These are phyloP conservation scores for Coniochaeta pulveracea DNA, from an alignment of 2,329 filamentous ascomycete genomes.

Conservation along the genomic window DNA sequence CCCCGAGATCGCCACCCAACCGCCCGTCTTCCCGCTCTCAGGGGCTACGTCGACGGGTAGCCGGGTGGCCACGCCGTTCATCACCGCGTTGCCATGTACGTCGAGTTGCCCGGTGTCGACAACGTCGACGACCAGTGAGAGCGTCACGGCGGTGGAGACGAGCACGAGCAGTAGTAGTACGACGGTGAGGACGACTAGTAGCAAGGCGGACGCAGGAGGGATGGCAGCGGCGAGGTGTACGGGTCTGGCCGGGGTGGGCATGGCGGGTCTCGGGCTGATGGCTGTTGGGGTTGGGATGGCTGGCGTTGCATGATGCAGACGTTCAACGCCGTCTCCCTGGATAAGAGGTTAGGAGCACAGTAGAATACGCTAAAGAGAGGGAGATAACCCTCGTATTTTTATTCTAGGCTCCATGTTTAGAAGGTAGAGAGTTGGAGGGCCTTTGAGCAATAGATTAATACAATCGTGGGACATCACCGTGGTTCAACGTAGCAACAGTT, in stretches of 20 bases:
- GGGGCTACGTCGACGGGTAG: constrained; percentile 11
- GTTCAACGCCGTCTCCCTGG: no score
- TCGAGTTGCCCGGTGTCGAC: constrained; percentile 24
- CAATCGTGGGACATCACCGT: no score
- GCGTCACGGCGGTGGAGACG: neutral
- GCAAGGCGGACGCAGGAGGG: neutral
- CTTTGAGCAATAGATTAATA: no score
- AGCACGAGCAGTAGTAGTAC: constrained; percentile 2
- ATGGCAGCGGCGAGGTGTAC: neutral
- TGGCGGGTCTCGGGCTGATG: constrained; percentile 1
- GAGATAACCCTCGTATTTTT: no score
- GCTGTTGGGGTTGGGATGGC: constrained; percentile 3
- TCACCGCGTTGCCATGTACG: constrained; percentile 30
- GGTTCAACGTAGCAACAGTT: no score
- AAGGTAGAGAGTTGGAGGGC: no score
- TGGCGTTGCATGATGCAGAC: constrained; percentile 1
- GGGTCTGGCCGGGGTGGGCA: neutral
- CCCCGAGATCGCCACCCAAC: constrained; percentile 20
- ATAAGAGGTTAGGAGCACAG: no score
- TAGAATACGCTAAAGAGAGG: no score
- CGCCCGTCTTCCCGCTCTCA: constrained; percentile 18
- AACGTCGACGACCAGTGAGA: constrained; percentile 10
- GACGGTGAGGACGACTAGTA: constrained; percentile 1
- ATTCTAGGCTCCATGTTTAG: no score
- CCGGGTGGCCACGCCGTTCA: constrained; percentile 20